Evolutionary conservation across 2,329 filamentous ascomycete species (phyloP), one percentile per base, ranked within the genome.

Genomic region (Colletotrichum sp.): DNA sequence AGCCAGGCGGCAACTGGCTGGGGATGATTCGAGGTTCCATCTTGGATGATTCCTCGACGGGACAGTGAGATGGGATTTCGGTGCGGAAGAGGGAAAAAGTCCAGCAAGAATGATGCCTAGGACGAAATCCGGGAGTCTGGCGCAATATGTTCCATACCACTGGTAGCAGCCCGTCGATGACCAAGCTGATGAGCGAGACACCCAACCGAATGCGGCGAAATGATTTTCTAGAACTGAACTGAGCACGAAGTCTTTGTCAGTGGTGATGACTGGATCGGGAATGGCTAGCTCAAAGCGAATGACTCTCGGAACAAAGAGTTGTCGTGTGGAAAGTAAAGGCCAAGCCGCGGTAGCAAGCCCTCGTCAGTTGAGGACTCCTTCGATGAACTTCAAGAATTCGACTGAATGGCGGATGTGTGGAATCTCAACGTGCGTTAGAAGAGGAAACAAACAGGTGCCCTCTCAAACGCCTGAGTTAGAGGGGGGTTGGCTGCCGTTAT

Each of bases 201-300:
- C 34, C n/a, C 52, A 36, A 32, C 68, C 71, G 48, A 65, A 76
- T 76, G 70, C 74, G 65, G 71, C 34, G 12, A 74, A 25, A 30
- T 44, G 59, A 65, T 69, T 44, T 76, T 76, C 65, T 74, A 74
- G 74, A 76, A 76, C 8, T 68, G 74, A 76, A 76, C 8, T 68
- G 64, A 60, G 27, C 8, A 61, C 69, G 71, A 74, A 69, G 28
- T 32, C 71, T 74, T 76, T 76, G 74, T 69, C 60, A 25, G 28
- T 30, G 27, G 8, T 36, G 25, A 22, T 25, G 32, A 65, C 65
- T 69, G 74, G 48, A 74, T 74, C 34, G 34, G 71, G 71, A 69
- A 76, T 76, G 65, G 74, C 74, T 66, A 64, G 71, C 59, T 36
- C 48, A 32, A 39, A 34, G 59, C n/a, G 30, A 76, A 61, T 69